These are phyloP conservation scores for Leucoagaricus sp. DNA, from an alignment of 1,284 basidiomycete genomes.

Conservation along the genomic window DNA sequence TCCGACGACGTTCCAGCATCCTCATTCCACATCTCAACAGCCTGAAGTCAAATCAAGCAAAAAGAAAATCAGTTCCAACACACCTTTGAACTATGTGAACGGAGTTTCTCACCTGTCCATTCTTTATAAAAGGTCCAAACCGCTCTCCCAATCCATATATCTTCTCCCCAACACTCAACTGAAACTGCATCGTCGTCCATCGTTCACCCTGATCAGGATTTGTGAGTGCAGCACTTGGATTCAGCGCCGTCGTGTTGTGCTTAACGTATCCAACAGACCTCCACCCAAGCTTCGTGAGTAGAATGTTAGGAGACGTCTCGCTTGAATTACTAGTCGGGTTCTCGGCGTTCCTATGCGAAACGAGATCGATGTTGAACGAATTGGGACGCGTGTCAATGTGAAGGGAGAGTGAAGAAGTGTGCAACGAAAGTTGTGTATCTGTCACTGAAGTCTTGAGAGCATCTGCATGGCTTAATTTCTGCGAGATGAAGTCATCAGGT, in stretches of 20 bases:
- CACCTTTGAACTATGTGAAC: not conserved
- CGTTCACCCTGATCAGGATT: constrained; percentile 37
- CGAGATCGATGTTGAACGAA: constrained; percentile 29
- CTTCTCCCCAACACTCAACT: constrained; percentile 55
- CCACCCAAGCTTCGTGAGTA: constrained; percentile 36
- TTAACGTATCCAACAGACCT: constrained; percentile 31
- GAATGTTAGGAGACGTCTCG: constrained; percentile 25
- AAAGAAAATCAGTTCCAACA: not conserved
- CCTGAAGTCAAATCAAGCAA: constrained; percentile 27
- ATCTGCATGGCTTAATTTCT: not conserved
- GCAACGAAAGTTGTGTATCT: constrained; percentile 20
- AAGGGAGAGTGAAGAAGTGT: constrained; percentile 26
- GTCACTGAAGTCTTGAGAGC: not conserved
- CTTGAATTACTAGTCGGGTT: constrained; percentile 24
- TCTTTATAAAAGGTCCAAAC: constrained; percentile 62
- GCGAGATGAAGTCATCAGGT: not conserved
- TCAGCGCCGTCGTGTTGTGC: constrained; percentile 31
- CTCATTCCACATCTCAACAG: constrained; percentile 58
- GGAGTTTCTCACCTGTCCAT: constrained; percentile 39
- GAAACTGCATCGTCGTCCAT: constrained; percentile 57
- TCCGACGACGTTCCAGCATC: constrained; percentile 57
- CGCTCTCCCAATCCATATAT: constrained; percentile 61
- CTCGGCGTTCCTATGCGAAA: constrained; percentile 20
- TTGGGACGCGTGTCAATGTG: constrained; percentile 28
- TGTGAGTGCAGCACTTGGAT: constrained; percentile 40